Evolutionary conservation across 2,329 filamentous ascomycete genomes (phyloP), one percentile per base, ranked within the genome.

Genomic region (Pleomassaria siparia): DNA sequence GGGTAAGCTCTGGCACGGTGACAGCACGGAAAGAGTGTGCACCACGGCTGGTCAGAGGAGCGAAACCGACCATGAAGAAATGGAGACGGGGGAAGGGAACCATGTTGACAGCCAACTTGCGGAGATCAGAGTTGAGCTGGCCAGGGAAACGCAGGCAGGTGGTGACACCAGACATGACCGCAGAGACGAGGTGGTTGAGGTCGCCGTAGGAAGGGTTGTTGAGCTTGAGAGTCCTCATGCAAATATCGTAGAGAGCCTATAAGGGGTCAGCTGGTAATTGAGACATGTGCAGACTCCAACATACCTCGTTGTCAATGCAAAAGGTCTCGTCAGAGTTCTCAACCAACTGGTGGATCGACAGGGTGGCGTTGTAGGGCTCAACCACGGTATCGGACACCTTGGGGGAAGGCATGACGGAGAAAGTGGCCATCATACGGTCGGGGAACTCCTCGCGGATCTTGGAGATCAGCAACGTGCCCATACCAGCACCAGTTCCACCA

Each of bases 31-130:
- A 99, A 65, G 89, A 90, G 83, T 95, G 78, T 62, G 92, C 88
- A 67, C 86, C 86, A 76, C 88, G 87, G 79, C 90, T 95, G 75
- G 94, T 99, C 71, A 99, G 85, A 73, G 94, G 94, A 77, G 94
- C 92, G 75, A 99, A 99, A 76, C 94, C 94, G 75, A 99, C 94
- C 94, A 99, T 99, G 87, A 99, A 99, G 87, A 99, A 99, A 80
- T 99, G 94, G 58, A 99, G 90, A 91, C 94, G 94, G 64, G 94
- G 94, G 89, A 99, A 99, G 56, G 94, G 94, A 79, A 99, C 94
- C 84, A 99, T 99, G 89, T 99, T 99, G 78, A 99, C 94, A 64
- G 94, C 94, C 72, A 99, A 81, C 84, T 99, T 99, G 81, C 94
- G 91, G 65, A 99, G 89, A 76, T 99, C 94, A 73, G 94, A 99